phyloP scores from a whole-genome alignment of 306 rosid species.

The Medicago arabica region DNA sequence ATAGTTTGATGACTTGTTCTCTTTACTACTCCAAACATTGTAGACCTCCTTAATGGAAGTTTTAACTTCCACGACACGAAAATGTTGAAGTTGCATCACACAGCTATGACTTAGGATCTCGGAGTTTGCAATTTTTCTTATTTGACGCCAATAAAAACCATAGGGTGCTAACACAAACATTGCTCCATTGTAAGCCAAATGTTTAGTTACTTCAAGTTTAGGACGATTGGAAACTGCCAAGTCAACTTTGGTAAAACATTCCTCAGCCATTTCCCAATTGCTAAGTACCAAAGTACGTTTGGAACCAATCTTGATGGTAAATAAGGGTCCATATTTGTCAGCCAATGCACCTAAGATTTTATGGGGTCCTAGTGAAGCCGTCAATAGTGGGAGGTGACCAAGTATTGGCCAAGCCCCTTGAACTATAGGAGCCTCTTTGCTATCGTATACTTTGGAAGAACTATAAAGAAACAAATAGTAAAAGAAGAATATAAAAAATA shows the following conservation, averaged over 20 bases:
- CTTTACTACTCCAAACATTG: not conserved
- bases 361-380: not conserved
- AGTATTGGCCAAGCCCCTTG: not conserved
- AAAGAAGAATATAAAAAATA: not conserved
- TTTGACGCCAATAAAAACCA: not conserved
- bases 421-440: not conserved
- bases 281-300: conserved; percentile 40
- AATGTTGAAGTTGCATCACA: conserved; percentile 6
- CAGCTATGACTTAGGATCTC: not conserved
- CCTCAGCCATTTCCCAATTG: conserved; percentile 37
- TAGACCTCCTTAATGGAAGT: conserved; percentile 29
- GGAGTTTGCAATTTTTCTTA: not conserved
- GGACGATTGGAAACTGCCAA: conserved; percentile 33
- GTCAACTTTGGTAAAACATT: conserved; percentile 47
- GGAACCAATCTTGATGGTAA: conserved; percentile 27
- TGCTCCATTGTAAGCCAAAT: not conserved
- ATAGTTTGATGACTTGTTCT: not conserved
- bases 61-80: conserved; percentile 13
- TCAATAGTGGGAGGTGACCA: conserved; percentile 5
- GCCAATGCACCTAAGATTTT: conserved; percentile 22
- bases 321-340: conserved; percentile 41
- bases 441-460: not conserved
- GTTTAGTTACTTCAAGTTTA: not conserved
- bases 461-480: not conserved
- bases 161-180: not conserved